Evolutionary conservation across 495 filamentous ascomycete genomes (phyloP), one percentile per base, ranked within the genome.

Genomic region (Chlorociboria aeruginascens): DNA sequence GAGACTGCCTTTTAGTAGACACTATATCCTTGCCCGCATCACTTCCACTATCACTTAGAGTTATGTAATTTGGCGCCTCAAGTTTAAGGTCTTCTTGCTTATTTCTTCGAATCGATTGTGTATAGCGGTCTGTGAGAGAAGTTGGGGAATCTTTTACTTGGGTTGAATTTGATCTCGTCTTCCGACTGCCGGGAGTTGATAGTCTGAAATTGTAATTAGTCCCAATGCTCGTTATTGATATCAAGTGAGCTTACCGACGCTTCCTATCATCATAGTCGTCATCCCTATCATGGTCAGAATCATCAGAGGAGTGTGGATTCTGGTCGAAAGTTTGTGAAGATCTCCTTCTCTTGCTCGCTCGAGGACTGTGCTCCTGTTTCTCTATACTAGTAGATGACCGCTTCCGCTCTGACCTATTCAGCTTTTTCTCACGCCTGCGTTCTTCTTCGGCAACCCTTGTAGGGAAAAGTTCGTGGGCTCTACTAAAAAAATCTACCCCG

Each of bases 401-500:
- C 48, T 50, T 63, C 61, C 72, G 61, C 47, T 73, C 65, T 17
- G 80, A 73, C 37, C 76, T 74, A 13, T 78, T 51, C 33, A 79
- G 70, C 41, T 79, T 72, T n/a, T 53, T 68, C 58, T 60, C 62
- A 40, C 41, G 61, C 49, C 48, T 63, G 43, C 46, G 60, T 61
- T 72, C 60, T 40, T 74, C 64, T 16, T 84, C 79, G 32, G 76
- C 73, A 17, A 82, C 48, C 32, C 77, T 72, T 36, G 78, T 70
- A 10, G 67, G 64, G 51, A 81, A 85, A 1, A 76, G 73, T 48
- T 83, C 77, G 43, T 73, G 72, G 11, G 79, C 78, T 28, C 79
- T 77, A 32, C 77, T 76, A 56, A 87, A 89, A 37, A 89, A 74
- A 14, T 80, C 73, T 7, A 74, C 52, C 9, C 66, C 63, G 28